Conservation (phyloP, 257 asterid genomes). For the Nyctanthes arbortristis region DNA sequence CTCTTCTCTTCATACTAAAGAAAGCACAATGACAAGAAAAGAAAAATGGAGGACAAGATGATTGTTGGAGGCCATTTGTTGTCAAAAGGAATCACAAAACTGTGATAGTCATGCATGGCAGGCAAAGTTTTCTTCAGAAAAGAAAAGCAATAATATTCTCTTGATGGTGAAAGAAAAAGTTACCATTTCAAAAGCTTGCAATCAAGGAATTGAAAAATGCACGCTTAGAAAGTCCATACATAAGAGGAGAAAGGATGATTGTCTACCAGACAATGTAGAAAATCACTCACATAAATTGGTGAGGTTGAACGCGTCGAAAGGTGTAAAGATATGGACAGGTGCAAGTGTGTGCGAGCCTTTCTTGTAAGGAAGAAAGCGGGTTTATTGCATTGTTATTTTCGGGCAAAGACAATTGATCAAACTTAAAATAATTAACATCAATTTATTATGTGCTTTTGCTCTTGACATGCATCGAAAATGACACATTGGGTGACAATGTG, state of each 20-base stretch:
- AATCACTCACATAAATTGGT: neutral
- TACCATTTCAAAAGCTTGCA: neutral
- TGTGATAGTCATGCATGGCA: neutral
- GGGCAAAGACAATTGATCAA: too few species aligned
- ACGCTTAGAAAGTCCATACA: neutral
- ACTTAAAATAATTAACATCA: too few species aligned
- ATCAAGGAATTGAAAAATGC: neutral
- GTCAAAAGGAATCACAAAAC: neutral
- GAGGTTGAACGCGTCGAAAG: neutral
- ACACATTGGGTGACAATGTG: too few species aligned
- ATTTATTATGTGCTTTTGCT: too few species aligned
- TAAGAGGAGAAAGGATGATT: neutral
- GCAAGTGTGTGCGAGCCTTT: neutral
- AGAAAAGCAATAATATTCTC: neutral
- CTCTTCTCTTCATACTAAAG: neutral
- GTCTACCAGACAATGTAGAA: neutral
- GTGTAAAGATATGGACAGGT: neutral
- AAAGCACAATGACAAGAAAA: neutral
- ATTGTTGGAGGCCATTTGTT: neutral
- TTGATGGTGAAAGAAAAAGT: neutral
- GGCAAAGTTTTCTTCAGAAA: neutral
- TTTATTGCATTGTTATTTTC: too few species aligned
- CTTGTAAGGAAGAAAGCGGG: too few species aligned
- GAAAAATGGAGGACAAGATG: neutral
- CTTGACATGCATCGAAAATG: too few species aligned